Percentiles rank a stretch among this genome's conserved stretches.
Conservation (phyloP, 805 yeast species). For the Pichia paraexigua region DNA sequence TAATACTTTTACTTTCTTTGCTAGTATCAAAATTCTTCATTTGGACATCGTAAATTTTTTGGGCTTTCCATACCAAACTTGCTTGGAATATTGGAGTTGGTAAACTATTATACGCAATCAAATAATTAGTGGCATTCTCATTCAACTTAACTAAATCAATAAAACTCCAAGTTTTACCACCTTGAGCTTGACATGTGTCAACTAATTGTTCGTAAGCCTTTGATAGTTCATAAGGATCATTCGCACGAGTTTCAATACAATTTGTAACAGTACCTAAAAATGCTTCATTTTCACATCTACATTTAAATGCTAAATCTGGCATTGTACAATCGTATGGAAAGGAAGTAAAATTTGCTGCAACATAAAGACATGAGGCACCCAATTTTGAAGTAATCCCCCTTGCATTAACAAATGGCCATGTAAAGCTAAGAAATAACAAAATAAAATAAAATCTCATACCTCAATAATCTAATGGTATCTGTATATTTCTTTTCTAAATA, state of each 20-base stretch:
- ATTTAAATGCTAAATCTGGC: constrained; percentile 28
- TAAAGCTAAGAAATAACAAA: not conserved
- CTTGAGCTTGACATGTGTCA: constrained; percentile 30
- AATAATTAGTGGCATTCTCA: constrained; percentile 22
- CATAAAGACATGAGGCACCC: constrained; percentile 32
- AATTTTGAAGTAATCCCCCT: constrained; percentile 28
- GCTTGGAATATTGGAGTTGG: constrained; percentile 8
- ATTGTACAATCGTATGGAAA: constrained; percentile 28
- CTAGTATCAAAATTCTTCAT: not conserved
- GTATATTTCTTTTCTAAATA: not conserved
- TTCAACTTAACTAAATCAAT: constrained; percentile 24
- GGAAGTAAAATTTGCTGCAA: constrained; percentile 27
- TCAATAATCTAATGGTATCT: not conserved
- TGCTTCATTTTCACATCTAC: constrained; percentile 28
- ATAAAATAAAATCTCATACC: not conserved
- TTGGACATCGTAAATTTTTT: not conserved
- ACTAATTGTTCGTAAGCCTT: constrained; percentile 26
- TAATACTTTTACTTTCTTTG: not conserved
- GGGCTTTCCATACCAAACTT: constrained; percentile 8
- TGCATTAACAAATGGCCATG: constrained; percentile 5
- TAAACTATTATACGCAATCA: constrained; percentile 12
- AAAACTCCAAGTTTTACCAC: constrained; percentile 20
- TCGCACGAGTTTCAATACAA: constrained; percentile 28
- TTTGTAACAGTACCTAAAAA: constrained; percentile 30
- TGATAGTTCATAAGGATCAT: constrained; percentile 22